These are phyloP conservation scores for Tetracladium setigerum DNA, from an alignment of 495 filamentous ascomycete species.

Conservation along the genomic window DNA sequence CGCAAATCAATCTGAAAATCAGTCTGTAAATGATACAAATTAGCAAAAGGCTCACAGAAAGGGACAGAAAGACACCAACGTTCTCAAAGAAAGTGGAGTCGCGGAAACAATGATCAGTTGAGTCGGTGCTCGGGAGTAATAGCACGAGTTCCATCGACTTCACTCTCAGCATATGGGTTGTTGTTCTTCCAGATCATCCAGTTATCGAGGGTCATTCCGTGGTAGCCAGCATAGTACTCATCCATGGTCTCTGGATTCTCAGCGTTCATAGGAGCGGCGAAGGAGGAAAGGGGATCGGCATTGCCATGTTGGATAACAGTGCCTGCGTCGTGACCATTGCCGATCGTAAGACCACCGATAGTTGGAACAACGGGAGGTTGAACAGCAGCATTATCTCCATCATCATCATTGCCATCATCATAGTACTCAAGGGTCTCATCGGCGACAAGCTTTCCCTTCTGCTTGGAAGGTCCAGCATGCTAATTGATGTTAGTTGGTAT, in stretches of 20 bases:
- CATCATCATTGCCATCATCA: too few species aligned
- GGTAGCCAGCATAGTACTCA: not conserved
- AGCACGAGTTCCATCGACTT: too few species aligned
- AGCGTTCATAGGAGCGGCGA: not conserved
- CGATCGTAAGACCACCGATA: constrained; percentile 6
- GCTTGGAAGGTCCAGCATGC: too few species aligned
- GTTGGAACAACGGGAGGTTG: constrained; percentile 4
- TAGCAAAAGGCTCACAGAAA: not conserved
- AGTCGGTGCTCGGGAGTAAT: too few species aligned
- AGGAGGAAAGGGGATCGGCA: not conserved
- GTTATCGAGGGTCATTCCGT: not conserved
- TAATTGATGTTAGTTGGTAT: too few species aligned
- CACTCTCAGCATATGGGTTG: not conserved
- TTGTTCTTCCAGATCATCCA: not conserved
- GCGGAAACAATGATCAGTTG: not conserved
- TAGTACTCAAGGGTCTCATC: too few species aligned
- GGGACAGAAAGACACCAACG: constrained; percentile 1
- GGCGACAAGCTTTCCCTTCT: too few species aligned
- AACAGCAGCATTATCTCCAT: too few species aligned
- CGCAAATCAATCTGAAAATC: too few species aligned
- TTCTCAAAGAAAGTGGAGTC: not conserved
- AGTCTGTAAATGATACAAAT: not conserved
- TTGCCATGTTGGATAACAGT: constrained; percentile 3
- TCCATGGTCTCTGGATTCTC: not conserved
- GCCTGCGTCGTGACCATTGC: not conserved